phyloP scores from a whole-genome alignment of 2,329 filamentous ascomycete species.

The Diaporthe nobilis region DNA sequence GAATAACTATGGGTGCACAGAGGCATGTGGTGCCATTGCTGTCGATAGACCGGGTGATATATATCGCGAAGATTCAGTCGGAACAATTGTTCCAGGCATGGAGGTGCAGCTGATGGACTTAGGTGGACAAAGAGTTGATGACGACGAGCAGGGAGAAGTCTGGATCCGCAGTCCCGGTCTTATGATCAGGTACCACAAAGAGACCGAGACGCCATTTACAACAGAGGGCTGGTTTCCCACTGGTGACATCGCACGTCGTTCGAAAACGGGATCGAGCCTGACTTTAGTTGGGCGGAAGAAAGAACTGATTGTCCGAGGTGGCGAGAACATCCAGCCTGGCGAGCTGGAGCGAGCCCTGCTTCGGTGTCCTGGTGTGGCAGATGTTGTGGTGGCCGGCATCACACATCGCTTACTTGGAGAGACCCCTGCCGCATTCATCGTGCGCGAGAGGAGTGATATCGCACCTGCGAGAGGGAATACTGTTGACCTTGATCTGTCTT shows the following conservation, averaged over 20 bases:
- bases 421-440: conserved; percentile 18
- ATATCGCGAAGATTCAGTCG: not conserved
- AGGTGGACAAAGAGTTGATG: not conserved
- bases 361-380: not conserved
- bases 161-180: conserved; percentile 24
- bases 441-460: not conserved
- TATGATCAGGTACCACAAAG: conserved; percentile 23
- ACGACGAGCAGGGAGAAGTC: conserved; percentile 23
- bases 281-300: conserved; percentile 5
- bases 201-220: not conserved
- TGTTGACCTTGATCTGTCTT: not conserved
- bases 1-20: conserved; percentile 29
- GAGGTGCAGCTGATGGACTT: not conserved
- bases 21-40: not conserved
- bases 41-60: not conserved
- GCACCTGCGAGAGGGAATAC: not conserved
- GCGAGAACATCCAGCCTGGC: conserved; percentile 24
- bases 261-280: not conserved
- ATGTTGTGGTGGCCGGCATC: conserved; percentile 5
- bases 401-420: conserved; percentile 17
- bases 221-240: conserved; percentile 27
- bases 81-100: not conserved
- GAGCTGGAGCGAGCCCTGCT: conserved; percentile 11
- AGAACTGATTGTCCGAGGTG: conserved; percentile 28
- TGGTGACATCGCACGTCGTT: not conserved